Conservation (phyloP, 2,329 filamentous ascomycete genomes). For the Fusarium camptoceras region DNA sequence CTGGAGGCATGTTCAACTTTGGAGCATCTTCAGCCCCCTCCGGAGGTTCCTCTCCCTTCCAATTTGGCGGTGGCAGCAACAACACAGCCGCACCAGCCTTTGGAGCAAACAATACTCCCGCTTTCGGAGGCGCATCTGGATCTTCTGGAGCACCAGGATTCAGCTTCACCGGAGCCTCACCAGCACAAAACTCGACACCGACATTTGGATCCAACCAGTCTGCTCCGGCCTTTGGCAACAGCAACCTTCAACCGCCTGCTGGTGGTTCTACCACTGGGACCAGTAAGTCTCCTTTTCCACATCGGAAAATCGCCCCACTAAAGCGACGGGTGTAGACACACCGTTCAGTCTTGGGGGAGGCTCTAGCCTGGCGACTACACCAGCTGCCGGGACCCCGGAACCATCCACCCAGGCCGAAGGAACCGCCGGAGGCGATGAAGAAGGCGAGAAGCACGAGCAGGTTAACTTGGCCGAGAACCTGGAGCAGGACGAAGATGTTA, state of each 20-base stretch:
- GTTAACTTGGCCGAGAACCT: slow-evolving; percentile 75
- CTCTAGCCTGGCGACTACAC: slow-evolving; percentile 71
- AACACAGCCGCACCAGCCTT: slow-evolving; percentile 45
- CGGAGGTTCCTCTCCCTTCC: slow-evolving; percentile 50
- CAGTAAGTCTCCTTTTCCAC: slow-evolving; percentile 58
- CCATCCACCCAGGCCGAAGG: slow-evolving; percentile 61
- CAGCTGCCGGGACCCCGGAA: slow-evolving; percentile 69
- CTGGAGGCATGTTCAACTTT: slow-evolving; percentile 55
- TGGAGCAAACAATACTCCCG: slow-evolving; percentile 44
- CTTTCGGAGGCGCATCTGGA: slow-evolving; percentile 50
- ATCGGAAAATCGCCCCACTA: slow-evolving; percentile 59
- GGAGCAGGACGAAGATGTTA: slow-evolving; percentile 77
- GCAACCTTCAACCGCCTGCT: slow-evolving; percentile 56
- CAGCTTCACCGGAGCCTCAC: slow-evolving; percentile 54
- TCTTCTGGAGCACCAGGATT: slow-evolving; percentile 51
- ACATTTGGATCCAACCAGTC: slow-evolving; percentile 52
- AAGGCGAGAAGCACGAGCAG: slow-evolving; percentile 72
- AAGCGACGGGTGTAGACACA: slow-evolving; percentile 64
- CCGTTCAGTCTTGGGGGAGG: slow-evolving; percentile 68
- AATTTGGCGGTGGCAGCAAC: slow-evolving; percentile 52
- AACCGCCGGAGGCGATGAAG: slow-evolving; percentile 58
- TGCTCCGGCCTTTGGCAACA: slow-evolving; percentile 52
- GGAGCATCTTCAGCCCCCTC: slow-evolving; percentile 47
- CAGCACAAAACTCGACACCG: slow-evolving; percentile 47
- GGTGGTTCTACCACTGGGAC: slow-evolving; percentile 60